Percentiles rank a stretch among this genome's conserved stretches.
phyloP scores from a whole-genome alignment of 176 grass and related monocot species.

The Aegilops longissima region DNA sequence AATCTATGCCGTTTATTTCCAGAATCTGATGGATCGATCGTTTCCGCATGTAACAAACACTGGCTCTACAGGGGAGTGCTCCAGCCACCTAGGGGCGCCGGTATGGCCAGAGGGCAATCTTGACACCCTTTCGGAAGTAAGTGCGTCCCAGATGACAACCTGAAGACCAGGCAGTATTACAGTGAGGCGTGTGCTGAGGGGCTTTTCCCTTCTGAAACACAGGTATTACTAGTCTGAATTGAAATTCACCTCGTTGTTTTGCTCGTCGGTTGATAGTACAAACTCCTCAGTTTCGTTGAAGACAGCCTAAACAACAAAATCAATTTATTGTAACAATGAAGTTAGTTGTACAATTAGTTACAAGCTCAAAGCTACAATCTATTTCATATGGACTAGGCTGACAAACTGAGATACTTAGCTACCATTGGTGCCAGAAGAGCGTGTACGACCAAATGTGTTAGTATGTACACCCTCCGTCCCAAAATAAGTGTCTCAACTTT shows the following conservation, averaged over 20 bases:
- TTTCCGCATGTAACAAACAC: slow-evolving; percentile 81
- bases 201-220: not conserved
- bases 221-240: not conserved
- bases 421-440: not conserved
- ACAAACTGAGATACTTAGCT: not conserved
- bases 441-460: not conserved
- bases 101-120: slow-evolving; percentile 75
- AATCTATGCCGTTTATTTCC: slow-evolving; percentile 62
- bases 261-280: slow-evolving; percentile 78
- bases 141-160: slow-evolving; percentile 85
- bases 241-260: slow-evolving; percentile 67
- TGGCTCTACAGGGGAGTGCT: slow-evolving; percentile 73
- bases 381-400: not conserved
- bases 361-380: slow-evolving; percentile 8
- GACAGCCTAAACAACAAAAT: slow-evolving; percentile 58
- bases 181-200: not conserved
- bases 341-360: not conserved
- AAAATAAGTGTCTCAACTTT: too few relatives aligned
- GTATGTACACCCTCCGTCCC: not conserved
- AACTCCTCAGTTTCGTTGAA: slow-evolving; percentile 89
- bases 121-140: slow-evolving; percentile 71
- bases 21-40: slow-evolving; percentile 83
- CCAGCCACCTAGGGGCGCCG: slow-evolving; percentile 73
- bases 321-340: not conserved
- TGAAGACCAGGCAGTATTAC: slow-evolving; percentile 24